phyloP scores from a whole-genome alignment of 345 rosid genomes.

The Conringia planisiliqua region DNA sequence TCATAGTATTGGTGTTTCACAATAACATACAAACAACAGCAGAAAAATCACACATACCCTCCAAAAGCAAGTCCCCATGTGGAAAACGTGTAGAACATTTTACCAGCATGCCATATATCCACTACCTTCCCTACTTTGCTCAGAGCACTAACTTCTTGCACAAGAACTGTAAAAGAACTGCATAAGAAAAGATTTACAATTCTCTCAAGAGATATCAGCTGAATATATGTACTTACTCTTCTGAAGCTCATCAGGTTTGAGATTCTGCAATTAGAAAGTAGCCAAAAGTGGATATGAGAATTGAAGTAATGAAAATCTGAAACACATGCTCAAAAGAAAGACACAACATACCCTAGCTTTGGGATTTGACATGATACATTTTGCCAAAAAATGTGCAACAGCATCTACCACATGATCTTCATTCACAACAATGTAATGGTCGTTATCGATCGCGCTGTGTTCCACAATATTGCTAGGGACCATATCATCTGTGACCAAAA shows the following conservation, averaged over 20 bases:
- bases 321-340: background rate
- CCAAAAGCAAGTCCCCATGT: conserved; percentile 88
- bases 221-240: conserved; percentile 55
- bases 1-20: background rate
- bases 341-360: conserved; percentile 55
- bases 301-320: background rate
- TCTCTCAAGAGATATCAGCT: background rate
- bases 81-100: conserved; percentile 67
- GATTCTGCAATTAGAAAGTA: conserved; percentile 48
- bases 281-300: background rate
- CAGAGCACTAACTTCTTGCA: conserved; percentile 59
- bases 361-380: conserved; percentile 77
- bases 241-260: conserved; percentile 81
- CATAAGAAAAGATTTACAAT: background rate
- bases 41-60: conserved; percentile 51
- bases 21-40: background rate
- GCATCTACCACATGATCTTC: conserved; percentile 91
- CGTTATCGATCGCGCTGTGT: conserved; percentile 72
- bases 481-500: conserved; percentile 93
- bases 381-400: conserved; percentile 91
- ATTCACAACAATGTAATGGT: conserved; percentile 61
- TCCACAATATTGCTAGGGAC: conserved; percentile 71
- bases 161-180: conserved; percentile 47
- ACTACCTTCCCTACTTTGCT: conserved; percentile 70
- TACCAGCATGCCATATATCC: conserved; percentile 85